Base-by-base conservation (phyloP, 805 yeast genomes). In the Lachancea quebecensis region DNA sequence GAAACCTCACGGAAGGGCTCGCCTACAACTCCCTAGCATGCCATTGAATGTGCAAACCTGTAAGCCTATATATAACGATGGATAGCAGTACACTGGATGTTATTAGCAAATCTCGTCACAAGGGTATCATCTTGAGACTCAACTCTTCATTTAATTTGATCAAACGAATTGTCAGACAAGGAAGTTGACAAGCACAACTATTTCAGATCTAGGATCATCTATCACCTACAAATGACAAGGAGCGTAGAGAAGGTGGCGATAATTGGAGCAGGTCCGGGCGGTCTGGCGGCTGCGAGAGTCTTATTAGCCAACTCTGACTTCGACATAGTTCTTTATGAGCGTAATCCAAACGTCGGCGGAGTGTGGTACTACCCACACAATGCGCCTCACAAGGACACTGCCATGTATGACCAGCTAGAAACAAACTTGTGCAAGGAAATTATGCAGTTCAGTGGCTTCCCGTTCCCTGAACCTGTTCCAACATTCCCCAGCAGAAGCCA, bases 261-360 rank as follows among this genome's bases (percentile, higher is more conserved):
- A 8, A 71, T 86, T 18, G 95, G 95, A 2, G 89, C 78, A 2
- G 95, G 95, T 0, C 90, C 93, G 0, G 72, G 78, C 37, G 95
- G 91, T 0, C 64, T 82, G 16, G 86, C 81, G 0, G 67, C 76
- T 2, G 79, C 85, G 0, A 77, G 80, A 47, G 86, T 89, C 0
- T 67, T 86, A 10, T 51, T 75, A 7, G 73, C 69, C 9, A 89
- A 81, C 52, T 67, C 68, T 15, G 55, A 62, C 1, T 74, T 75
- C 50, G 65, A 70, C 38, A 69, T 85, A 39, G 76, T 74, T 21
- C 69, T 83, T 4, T 84, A 72, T 56, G 95, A 85, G 51, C 68
- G 74, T 39, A 71, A 84, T 49, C 52, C 66, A 7, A 60, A 63
- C n/a, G 58, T 75, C n/a, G 95, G 95, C 11, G 96, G 96, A 0